Base-by-base conservation (phyloP, 2,329 filamentous ascomycete genomes). In the Erysiphe pulchra region DNA sequence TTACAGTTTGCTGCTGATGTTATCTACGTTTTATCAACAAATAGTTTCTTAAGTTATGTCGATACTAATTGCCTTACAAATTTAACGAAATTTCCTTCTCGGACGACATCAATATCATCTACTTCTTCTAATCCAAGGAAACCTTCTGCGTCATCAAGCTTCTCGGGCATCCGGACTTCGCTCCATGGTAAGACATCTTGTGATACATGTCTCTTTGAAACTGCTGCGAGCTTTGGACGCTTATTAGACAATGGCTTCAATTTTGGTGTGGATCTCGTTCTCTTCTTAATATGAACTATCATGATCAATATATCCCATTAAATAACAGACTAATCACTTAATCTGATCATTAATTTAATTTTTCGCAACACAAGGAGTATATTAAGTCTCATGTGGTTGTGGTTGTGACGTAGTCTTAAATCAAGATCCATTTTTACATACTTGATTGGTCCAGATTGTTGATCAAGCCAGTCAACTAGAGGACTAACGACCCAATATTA, bases 111-210 rank as follows among this genome's bases (percentile, higher is more conserved):
- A 1, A 98, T 82, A 45, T 82, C 84, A 14, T 92, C 82, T 42
- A 95, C 78, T 55, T 95, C 86, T 56, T 98, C 85, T 1, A 98
- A 64, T 0, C 82, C 85, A 54, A 78, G 92, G 60, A 98, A 94
- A 0, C 90, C 90, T 51, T 92, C 85, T n/a, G 82, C 82, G 62
- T 94, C 83, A 41, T 87, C 76, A 53, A 86, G 67, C 57, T 80
- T 75, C 56, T 86, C 80, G 7, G 83, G 82, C 3, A 90, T 73
- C 17, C 73, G 66, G 11, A 70, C 65, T 36, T 65, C 60, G 53
- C 70, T 65, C 74, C 74, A 78, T 58, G 62, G 59, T 39, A 78
- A 60, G 1, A 67, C 61, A 50, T 67, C 60, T 30, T 66, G 60
- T 39, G 64, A 62, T 18, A 71, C 62, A 2, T 63, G 56, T 38